Evolutionary conservation across 2,329 filamentous ascomycete species (phyloP).

Genomic region (Trichoderma breve): DNA sequence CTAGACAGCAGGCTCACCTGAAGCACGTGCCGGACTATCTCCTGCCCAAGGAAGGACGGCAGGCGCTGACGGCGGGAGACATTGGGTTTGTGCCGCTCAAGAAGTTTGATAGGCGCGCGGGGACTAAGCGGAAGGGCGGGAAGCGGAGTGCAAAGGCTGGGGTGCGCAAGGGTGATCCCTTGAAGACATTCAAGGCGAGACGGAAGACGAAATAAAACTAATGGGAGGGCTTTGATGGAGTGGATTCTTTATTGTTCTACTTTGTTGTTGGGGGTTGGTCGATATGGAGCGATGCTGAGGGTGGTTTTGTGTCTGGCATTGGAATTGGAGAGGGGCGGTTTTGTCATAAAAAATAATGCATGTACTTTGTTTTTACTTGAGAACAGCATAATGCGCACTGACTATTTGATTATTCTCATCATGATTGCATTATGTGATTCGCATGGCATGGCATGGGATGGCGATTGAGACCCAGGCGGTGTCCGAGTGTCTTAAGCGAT

Average conservation of each 20-base stretch:
- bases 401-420: background rate
- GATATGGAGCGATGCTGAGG: background rate
- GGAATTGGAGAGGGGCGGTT: background rate
- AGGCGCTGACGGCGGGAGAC: slow-evolving; percentile 62
- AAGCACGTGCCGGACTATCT: slow-evolving; percentile 95
- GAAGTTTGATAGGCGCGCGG: slow-evolving; percentile 51
- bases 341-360: background rate
- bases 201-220: slow-evolving; percentile 43
- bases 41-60: slow-evolving; percentile 73
- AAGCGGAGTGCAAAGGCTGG: slow-evolving; percentile 45
- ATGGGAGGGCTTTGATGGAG: background rate
- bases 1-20: slow-evolving; percentile 81
- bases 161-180: slow-evolving; percentile 72
- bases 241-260: background rate
- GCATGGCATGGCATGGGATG: background rate
- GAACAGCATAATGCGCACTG: background rate
- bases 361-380: background rate
- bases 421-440: background rate
- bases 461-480: background rate
- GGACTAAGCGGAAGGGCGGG: slow-evolving; percentile 42
- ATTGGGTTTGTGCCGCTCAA: slow-evolving; percentile 74
- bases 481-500: background rate
- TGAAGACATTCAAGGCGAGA: slow-evolving; percentile 81
- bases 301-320: background rate
- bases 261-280: background rate